Conservation (phyloP, 2,329 filamentous ascomycete genomes). For the Cercospora janseana region DNA sequence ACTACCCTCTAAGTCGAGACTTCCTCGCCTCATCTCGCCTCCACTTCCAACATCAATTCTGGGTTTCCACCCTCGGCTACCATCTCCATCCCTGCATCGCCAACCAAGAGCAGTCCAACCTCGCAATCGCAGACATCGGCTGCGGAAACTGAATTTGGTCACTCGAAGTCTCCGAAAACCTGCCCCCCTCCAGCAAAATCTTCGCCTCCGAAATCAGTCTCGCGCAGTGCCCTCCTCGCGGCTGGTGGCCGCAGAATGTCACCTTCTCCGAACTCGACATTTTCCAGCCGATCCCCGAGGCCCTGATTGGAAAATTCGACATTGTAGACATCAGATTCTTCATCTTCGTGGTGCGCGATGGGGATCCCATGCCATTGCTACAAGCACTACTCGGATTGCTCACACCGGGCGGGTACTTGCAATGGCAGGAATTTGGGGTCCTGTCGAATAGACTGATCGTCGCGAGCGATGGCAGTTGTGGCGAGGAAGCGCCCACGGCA, state of each 20-base stretch:
- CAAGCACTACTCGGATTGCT: background rate
- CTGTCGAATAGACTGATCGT: background rate
- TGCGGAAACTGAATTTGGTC: constrained; percentile 11
- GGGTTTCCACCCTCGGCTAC: background rate
- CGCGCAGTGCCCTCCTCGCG: constrained; percentile 6
- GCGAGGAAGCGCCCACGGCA: background rate
- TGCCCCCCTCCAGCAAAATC: background rate
- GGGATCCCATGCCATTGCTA: background rate
- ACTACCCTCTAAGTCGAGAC: background rate
- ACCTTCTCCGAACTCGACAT: constrained; percentile 1
- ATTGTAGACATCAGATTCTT: constrained; percentile 6
- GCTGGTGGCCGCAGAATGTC: constrained; percentile 6
- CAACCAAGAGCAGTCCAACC: background rate
- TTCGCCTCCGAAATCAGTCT: constrained; percentile 10
- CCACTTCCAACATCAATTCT: constrained; percentile 1
- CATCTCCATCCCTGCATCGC: constrained; percentile 10
- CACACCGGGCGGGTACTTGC: constrained; percentile 11
- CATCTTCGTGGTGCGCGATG: constrained; percentile 5
- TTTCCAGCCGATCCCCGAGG: background rate
- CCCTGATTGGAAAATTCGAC: constrained; percentile 1
- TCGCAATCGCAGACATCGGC: constrained; percentile 11
- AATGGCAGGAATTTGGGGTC: constrained; percentile 8
- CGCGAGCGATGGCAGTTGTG: too few relatives aligned
- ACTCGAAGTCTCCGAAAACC: constrained; percentile 7
- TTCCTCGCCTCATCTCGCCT: background rate